Conservation (phyloP, 768 basidiomycete species). For the Boletus subcaerulescens region DNA sequence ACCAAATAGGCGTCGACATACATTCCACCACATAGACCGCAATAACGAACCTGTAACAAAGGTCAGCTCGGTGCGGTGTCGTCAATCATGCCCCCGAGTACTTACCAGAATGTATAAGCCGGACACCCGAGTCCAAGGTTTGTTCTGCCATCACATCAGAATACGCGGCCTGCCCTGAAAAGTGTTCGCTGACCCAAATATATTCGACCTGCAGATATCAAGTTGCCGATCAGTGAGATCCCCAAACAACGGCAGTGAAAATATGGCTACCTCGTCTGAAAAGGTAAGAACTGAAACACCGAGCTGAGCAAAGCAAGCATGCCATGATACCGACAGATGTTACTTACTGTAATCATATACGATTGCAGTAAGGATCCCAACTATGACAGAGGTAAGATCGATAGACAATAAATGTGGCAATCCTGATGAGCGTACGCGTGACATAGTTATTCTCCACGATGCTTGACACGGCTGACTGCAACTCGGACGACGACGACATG, state of each 20-base stretch:
- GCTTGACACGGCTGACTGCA: background rate
- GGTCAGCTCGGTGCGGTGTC: background rate
- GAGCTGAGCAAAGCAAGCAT: background rate
- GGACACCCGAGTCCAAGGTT: background rate
- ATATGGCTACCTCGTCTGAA: background rate
- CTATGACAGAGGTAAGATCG: background rate
- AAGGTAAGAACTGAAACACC: constrained; percentile 1
- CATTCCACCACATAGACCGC: constrained; percentile 1
- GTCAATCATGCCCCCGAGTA: background rate
- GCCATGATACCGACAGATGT: too few species aligned
- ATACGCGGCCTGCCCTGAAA: background rate
- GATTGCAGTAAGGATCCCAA: background rate
- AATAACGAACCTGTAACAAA: constrained; percentile 2
- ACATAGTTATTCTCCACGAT: background rate
- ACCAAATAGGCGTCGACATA: background rate
- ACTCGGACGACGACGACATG: background rate
- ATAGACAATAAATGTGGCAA: background rate
- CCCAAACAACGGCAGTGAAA: background rate
- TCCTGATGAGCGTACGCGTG: background rate
- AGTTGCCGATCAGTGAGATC: background rate
- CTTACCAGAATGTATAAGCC: background rate
- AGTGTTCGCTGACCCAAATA: background rate
- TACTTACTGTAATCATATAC: constrained; percentile 1
- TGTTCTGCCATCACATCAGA: background rate
- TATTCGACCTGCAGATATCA: background rate